Evolutionary conservation across 2,329 filamentous ascomycete species (phyloP).

Genomic region (Dothidotthia symphoricarpi): DNA sequence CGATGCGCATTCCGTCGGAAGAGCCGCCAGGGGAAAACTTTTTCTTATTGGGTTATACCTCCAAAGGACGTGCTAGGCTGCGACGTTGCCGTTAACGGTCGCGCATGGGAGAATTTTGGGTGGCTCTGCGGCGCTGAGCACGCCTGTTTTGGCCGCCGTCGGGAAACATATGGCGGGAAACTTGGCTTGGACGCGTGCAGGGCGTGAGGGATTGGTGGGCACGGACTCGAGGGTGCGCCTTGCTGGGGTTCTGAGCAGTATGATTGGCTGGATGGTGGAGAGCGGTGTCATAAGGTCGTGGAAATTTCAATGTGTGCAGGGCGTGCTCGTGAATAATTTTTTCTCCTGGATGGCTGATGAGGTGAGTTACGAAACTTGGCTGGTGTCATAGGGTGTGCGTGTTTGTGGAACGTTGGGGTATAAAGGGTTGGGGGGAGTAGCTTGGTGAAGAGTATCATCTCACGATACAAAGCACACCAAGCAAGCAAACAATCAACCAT

Average conservation of each 20-base stretch:
- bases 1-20: too few relatives aligned
- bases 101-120: too few relatives aligned
- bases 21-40: too few relatives aligned
- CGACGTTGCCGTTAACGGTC: too few relatives aligned
- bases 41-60: too few relatives aligned
- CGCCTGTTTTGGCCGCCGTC: too few relatives aligned
- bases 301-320: conserved; percentile 6
- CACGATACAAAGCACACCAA: conserved; percentile 3
- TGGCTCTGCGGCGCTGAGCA: too few relatives aligned
- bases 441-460: conserved; percentile 2
- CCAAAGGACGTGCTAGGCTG: too few relatives aligned
- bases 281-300: conserved; percentile 7
- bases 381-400: neutral
- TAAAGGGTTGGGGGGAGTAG: conserved; percentile 8
- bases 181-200: too few relatives aligned
- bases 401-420: neutral
- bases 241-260: neutral
- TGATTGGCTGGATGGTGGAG: conserved; percentile 5
- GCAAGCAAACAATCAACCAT: conserved; percentile 1
- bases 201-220: too few relatives aligned
- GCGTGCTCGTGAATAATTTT: conserved; percentile 10
- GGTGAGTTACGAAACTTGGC: neutral
- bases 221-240: conserved; percentile 1
- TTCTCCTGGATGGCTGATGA: too few relatives aligned
- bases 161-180: too few relatives aligned